Evolutionary conservation across 768 basidiomycete genomes (phyloP).

Genomic region (Boletellus ananiceps): DNA sequence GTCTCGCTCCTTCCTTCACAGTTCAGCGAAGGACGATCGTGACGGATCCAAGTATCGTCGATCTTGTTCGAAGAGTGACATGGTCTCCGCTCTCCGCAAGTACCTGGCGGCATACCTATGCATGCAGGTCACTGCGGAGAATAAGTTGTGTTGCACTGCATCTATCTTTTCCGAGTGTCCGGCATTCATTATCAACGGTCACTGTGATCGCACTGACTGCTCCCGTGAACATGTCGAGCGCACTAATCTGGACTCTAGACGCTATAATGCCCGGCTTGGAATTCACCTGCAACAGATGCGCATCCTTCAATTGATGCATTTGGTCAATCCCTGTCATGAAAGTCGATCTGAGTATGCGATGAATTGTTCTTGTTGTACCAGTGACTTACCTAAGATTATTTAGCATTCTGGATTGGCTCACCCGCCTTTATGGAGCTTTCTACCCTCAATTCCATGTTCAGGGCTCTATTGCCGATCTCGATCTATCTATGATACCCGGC

Average conservation of each 20-base stretch:
- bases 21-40: not conserved
- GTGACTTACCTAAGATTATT: not conserved
- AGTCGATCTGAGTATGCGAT: slow-evolving; percentile 6
- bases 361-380: not conserved
- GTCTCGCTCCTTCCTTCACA: slow-evolving; percentile 7
- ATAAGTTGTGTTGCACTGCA: slow-evolving; percentile 28
- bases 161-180: slow-evolving; percentile 40
- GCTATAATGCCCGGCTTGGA: slow-evolving; percentile 40
- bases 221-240: slow-evolving; percentile 33
- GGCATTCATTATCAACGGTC: slow-evolving; percentile 23
- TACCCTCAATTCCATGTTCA: slow-evolving; percentile 44
- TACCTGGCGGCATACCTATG: slow-evolving; percentile 27
- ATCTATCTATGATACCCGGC: slow-evolving; percentile 37
- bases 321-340: slow-evolving; percentile 1
- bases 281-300: slow-evolving; percentile 47
- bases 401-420: slow-evolving; percentile 31
- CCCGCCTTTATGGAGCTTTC: slow-evolving; percentile 44
- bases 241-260: slow-evolving; percentile 23
- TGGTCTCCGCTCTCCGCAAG: slow-evolving; percentile 22
- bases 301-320: slow-evolving; percentile 37
- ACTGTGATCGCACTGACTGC: slow-evolving; percentile 35
- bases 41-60: not conserved
- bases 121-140: slow-evolving; percentile 29
- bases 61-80: slow-evolving; percentile 10
- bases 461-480: slow-evolving; percentile 39